These are phyloP conservation scores for Cladorrhinum samala DNA, from an alignment of 495 filamentous ascomycete species.

Conservation along the genomic window DNA sequence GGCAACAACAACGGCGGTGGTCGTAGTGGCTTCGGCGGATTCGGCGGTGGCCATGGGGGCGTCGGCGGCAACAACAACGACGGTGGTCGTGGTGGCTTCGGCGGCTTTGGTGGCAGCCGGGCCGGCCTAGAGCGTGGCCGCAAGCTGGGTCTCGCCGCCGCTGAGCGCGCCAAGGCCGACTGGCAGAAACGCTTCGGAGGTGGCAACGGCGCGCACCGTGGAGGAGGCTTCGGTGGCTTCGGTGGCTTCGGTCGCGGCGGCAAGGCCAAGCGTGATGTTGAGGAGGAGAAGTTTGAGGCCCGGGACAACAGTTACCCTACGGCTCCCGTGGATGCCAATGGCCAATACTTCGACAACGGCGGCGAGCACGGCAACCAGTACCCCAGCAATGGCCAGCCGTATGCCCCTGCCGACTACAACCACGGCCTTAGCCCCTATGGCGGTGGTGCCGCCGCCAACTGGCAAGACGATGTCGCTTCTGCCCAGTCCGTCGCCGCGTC, in stretches of 20 bases:
- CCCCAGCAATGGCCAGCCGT: neutral
- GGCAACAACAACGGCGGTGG: neutral
- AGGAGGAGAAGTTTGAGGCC: neutral
- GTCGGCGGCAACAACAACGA: too few relatives aligned
- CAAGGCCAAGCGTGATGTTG: neutral
- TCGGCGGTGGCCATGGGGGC: neutral
- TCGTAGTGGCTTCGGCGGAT: neutral
- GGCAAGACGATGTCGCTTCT: constrained; percentile 3
- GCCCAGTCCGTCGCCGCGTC: constrained; percentile 1
- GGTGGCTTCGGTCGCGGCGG: neutral
- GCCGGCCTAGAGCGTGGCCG: neutral
- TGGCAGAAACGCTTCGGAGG: neutral
- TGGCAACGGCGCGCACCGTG: neutral
- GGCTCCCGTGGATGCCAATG: neutral
- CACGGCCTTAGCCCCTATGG: neutral
- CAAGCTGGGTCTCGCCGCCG: neutral
- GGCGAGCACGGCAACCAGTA: neutral
- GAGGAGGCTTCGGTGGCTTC: neutral
- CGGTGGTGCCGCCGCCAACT: neutral
- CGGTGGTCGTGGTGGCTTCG: neutral
- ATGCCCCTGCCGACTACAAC: neutral
- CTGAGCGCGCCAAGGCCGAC: neutral
- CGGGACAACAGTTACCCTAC: neutral
- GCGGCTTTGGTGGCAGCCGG: neutral
- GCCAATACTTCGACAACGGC: neutral